These are phyloP conservation scores for Leishmania aethiopica DNA, from an alignment of 208 protist species.

Conservation along the genomic window DNA sequence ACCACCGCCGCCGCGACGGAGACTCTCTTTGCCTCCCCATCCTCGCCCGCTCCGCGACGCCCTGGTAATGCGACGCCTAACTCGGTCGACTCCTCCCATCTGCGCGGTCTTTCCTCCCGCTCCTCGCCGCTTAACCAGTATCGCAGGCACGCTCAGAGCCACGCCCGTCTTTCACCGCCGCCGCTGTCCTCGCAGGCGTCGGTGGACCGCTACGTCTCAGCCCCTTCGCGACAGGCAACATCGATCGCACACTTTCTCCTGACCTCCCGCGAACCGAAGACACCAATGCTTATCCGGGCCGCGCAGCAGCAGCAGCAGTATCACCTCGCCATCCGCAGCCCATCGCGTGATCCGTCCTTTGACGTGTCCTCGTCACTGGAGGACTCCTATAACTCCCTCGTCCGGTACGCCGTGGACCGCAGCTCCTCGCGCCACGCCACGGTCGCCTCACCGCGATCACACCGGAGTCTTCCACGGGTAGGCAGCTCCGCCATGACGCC, in stretches of 20 bases:
- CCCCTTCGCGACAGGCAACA: slow-evolving; percentile 55
- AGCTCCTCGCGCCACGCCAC: slow-evolving; percentile 11
- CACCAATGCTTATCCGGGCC: slow-evolving; percentile 45
- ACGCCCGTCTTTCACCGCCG: slow-evolving; percentile 1
- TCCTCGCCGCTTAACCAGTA: not conserved
- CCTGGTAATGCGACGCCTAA: slow-evolving; percentile 5
- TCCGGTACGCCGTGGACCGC: slow-evolving; percentile 4
- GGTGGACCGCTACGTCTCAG: slow-evolving; percentile 76
- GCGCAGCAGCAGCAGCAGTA: slow-evolving; percentile 31
- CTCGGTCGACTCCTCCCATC: not conserved
- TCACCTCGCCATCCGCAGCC: slow-evolving; percentile 23
- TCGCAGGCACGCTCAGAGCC: not conserved
- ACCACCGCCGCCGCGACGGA: not conserved
- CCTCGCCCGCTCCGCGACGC: slow-evolving; percentile 18
- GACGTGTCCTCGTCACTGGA: slow-evolving; percentile 1
- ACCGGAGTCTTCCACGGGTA: slow-evolving; percentile 15
- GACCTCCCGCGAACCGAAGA: slow-evolving; percentile 71
- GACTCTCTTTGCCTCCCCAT: slow-evolving; percentile 15
- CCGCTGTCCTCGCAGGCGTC: slow-evolving; percentile 15
- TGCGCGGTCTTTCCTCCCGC: not conserved
- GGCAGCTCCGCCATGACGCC: slow-evolving; percentile 8
- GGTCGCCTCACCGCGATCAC: slow-evolving; percentile 12
- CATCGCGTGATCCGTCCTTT: slow-evolving; percentile 15
- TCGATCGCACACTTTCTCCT: slow-evolving; percentile 79
- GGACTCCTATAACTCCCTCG: slow-evolving; percentile 3